These are phyloP conservation scores for Ophiostoma tasmaniense DNA, from an alignment of 2,329 filamentous ascomycete species.

Conservation along the genomic window DNA sequence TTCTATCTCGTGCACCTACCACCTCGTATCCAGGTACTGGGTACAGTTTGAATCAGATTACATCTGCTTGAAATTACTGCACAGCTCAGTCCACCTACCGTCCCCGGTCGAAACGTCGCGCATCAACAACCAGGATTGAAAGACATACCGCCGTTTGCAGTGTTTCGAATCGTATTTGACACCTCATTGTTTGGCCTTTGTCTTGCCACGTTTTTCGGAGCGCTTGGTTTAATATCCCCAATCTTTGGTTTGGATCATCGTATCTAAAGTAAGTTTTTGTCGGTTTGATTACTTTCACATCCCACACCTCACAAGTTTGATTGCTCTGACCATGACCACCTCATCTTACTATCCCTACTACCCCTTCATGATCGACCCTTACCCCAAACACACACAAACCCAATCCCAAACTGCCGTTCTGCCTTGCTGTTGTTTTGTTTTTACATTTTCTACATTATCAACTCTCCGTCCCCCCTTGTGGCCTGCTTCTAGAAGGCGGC, in stretches of 20 bases:
- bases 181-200: background rate
- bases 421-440: background rate
- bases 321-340: background rate
- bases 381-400: background rate
- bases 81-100: background rate
- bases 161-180: background rate
- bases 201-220: background rate
- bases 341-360: background rate
- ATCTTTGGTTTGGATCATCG: background rate
- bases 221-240: background rate
- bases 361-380: background rate
- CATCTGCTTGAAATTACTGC: no score
- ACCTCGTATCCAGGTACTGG: background rate
- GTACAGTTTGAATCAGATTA: no score
- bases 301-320: background rate
- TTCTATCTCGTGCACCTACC: background rate
- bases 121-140: constrained; percentile 20
- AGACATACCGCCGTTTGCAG: constrained; percentile 10
- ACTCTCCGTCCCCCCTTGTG: background rate
- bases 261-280: background rate
- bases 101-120: constrained; percentile 21
- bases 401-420: background rate
- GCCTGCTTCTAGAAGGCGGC: background rate
- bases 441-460: background rate
- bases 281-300: background rate